Percentiles rank a stretch among this genome's conserved stretches.
These are phyloP conservation scores for Nemania bipapillata DNA, from an alignment of 2,329 filamentous ascomycete genomes.

Conservation along the genomic window DNA sequence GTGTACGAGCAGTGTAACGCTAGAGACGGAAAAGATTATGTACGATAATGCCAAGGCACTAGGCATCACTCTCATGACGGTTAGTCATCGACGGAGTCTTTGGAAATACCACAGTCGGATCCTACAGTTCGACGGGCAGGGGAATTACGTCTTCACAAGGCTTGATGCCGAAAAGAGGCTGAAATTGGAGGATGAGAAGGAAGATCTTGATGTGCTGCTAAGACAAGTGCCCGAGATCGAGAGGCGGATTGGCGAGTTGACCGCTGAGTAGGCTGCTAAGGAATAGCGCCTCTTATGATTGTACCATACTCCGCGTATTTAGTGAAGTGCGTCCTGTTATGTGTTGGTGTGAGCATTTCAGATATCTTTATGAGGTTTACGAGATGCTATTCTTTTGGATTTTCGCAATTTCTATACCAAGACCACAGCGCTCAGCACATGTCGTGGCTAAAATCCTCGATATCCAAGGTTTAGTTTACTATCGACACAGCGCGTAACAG, in stretches of 20 bases:
- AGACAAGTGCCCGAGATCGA: slow-evolving; percentile 89
- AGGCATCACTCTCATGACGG: slow-evolving; percentile 96
- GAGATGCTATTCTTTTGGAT: background rate
- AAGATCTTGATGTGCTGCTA: slow-evolving; percentile 87
- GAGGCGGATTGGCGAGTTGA: slow-evolving; percentile 83
- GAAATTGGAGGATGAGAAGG: slow-evolving; percentile 92
- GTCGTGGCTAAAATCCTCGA: background rate
- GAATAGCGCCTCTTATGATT: background rate
- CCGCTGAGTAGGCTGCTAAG: slow-evolving; percentile 50
- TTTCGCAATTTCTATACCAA: background rate
- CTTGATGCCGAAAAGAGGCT: slow-evolving; percentile 88
- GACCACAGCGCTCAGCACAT: background rate
- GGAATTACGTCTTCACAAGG: slow-evolving; percentile 86
- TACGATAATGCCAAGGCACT: slow-evolving; percentile 94
- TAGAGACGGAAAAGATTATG: slow-evolving; percentile 95
- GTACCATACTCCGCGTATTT: slow-evolving; percentile 9
- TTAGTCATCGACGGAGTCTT: slow-evolving; percentile 86
- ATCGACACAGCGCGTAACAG: too few relatives aligned
- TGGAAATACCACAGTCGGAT: slow-evolving; percentile 98
- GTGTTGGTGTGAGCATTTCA: background rate
- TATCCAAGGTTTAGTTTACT: background rate
- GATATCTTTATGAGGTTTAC: background rate
- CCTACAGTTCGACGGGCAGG: slow-evolving; percentile 95
- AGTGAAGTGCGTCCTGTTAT: background rate
- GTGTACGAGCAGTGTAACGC: slow-evolving; percentile 93